Evolutionary conservation across 208 protist genomes (phyloP), one percentile per base, ranked within the genome.

Genomic region (Herpetomonas tarakana): DNA sequence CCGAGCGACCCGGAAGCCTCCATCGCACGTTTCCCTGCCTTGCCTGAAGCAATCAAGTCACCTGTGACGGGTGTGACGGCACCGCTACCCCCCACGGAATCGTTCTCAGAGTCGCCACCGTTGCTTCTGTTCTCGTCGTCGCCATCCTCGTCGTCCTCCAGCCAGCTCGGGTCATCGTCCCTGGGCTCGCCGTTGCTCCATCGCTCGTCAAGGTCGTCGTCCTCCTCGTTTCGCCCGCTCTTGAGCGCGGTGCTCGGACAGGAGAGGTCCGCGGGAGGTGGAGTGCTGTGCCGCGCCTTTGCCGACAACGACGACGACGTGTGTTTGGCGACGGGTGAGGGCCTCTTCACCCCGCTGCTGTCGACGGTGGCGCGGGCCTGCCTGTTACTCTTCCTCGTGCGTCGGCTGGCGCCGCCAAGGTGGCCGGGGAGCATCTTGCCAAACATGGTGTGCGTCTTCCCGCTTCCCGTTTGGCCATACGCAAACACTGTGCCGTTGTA

Each of bases 361-460:
- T n/a, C n/a, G 35, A 18, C 14, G 9, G 35, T 6, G 6, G 35
- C 6, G 35, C 35, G 35, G 14, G 35, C 6, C 35, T 6, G 9
- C 6, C 14, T 41, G 14, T 41, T 6, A 41, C 9, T 18, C 9
- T 14, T 6, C 6, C 35, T 6, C 35, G 35, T 41, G 9, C 46
- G 18, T 22, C 19, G n/a, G 1, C 19, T 61, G 2, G 41, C 28
- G 21, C 30, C 57, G 7, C 16, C n/a, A 46, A 52, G 68, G 27
- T 56, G 62, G n/a, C 74, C 58, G 41, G 67, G 63, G 26, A 58
- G 67, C 35, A 62, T 28, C 46, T 79, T 70, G 30, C 91, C 91
- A 64, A 94, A 93, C 83, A 96, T 94, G 11, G 86, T 93, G 70
- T 93, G 80, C 14, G 88, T 94, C 75, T 96, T 96, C 25, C 91